These are phyloP conservation scores for Camelina laxa DNA, from an alignment of 345 rosid genomes.

Conservation along the genomic window DNA sequence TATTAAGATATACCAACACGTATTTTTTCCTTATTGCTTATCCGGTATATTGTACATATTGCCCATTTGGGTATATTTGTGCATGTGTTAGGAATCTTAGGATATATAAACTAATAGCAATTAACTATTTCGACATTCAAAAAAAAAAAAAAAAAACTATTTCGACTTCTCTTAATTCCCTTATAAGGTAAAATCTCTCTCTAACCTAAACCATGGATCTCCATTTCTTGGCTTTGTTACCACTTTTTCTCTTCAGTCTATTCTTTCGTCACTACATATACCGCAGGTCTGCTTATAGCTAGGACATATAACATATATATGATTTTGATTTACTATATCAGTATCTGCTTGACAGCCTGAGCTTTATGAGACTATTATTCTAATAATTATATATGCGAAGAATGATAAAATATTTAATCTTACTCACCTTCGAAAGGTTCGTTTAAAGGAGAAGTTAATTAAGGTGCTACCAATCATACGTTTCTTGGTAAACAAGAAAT, in stretches of 20 bases:
- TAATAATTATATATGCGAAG: too few species aligned
- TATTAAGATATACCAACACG: neutral
- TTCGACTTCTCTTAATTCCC: neutral
- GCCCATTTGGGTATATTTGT: neutral
- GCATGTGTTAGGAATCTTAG: neutral
- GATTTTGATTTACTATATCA: too few species aligned
- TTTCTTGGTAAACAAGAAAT: too few species aligned
- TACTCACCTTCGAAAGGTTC: too few species aligned
- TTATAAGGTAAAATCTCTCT: neutral
- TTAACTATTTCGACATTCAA: neutral
- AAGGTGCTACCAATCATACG: too few species aligned
- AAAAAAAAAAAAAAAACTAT: too few species aligned
- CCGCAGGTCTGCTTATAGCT: too few species aligned
- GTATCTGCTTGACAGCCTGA: too few species aligned
- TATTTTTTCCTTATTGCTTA: neutral
- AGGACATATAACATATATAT: too few species aligned
- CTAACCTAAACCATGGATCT: constrained; percentile 11
- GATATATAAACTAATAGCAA: neutral
- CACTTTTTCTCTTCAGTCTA: constrained; percentile 15
- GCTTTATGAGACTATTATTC: too few species aligned
- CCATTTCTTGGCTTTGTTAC: constrained; percentile 5
- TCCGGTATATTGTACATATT: constrained; percentile 1
- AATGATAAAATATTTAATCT: too few species aligned
- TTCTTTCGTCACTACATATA: neutral
- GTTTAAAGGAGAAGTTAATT: too few species aligned